Conservation (phyloP, 805 yeast genomes). For the Cyberlindnera euphorbiiphila region DNA sequence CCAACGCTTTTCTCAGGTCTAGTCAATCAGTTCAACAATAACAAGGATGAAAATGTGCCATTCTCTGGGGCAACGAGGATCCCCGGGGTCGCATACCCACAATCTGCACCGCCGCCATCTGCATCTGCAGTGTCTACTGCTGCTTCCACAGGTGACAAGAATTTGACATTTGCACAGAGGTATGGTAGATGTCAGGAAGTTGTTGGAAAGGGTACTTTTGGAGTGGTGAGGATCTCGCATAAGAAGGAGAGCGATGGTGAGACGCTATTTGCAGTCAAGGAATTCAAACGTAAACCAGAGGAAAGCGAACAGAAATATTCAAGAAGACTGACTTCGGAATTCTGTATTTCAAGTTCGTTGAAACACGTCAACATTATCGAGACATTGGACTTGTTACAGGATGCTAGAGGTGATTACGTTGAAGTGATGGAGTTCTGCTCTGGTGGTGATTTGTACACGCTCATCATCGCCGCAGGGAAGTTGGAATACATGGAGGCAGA, state of each 20-base stretch:
- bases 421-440: constrained; percentile 84
- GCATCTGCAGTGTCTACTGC: background rate
- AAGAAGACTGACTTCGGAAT: constrained; percentile 73
- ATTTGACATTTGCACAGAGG: constrained; percentile 67
- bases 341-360: constrained; percentile 74
- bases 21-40: constrained; percentile 52
- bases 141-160: constrained; percentile 10
- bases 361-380: constrained; percentile 75
- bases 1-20: constrained; percentile 71
- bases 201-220: constrained; percentile 91
- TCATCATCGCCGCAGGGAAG: constrained; percentile 73
- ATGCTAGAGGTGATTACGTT: constrained; percentile 77
- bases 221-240: constrained; percentile 87
- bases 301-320: constrained; percentile 67
- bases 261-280: constrained; percentile 78
- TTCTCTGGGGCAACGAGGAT: constrained; percentile 34
- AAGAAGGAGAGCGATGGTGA: constrained; percentile 49
- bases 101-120: constrained; percentile 2
- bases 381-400: constrained; percentile 72
- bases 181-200: constrained; percentile 95
- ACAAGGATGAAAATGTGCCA: constrained; percentile 37
- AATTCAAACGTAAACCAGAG: constrained; percentile 59
- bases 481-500: constrained; percentile 82
- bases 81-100: constrained; percentile 10
- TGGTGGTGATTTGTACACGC: constrained; percentile 76